Conservation (phyloP, 108 stramenopile species). For the Aurantiochytrium sp. region DNA sequence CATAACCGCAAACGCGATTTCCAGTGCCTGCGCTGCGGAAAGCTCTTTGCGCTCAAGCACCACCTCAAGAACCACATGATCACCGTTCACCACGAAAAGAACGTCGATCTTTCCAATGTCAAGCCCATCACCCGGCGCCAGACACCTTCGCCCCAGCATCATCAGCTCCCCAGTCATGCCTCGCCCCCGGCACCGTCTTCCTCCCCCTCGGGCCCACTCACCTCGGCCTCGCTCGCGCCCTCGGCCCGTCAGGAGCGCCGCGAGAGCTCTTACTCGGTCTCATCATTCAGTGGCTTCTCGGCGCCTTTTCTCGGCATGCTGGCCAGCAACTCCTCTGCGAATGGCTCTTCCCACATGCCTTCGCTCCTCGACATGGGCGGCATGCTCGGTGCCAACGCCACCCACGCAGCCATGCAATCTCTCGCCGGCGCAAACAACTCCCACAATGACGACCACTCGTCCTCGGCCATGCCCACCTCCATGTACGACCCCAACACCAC, state of each 20-base stretch:
- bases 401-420: neutral
- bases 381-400: neutral
- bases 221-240: too few relatives aligned
- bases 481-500: neutral
- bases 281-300: neutral
- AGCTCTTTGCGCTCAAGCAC: conserved; percentile 37
- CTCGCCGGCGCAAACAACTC: neutral
- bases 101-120: neutral
- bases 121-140: neutral
- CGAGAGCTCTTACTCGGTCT: neutral
- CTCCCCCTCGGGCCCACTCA: too few relatives aligned
- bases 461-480: neutral
- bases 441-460: neutral
- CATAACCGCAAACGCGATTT: conserved; percentile 25
- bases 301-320: neutral
- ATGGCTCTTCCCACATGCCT: neutral
- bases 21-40: conserved; percentile 29
- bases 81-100: conserved; percentile 5
- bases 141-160: neutral
- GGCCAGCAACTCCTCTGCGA: neutral
- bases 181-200: too few relatives aligned
- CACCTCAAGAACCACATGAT: conserved; percentile 48
- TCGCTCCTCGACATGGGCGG: neutral
- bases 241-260: neutral
- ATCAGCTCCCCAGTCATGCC: neutral